Percentiles rank a stretch among this genome's conserved stretches.
Evolutionary conservation across 2,329 filamentous ascomycete species (phyloP).

Genomic region (Botryotinia calthae): DNA sequence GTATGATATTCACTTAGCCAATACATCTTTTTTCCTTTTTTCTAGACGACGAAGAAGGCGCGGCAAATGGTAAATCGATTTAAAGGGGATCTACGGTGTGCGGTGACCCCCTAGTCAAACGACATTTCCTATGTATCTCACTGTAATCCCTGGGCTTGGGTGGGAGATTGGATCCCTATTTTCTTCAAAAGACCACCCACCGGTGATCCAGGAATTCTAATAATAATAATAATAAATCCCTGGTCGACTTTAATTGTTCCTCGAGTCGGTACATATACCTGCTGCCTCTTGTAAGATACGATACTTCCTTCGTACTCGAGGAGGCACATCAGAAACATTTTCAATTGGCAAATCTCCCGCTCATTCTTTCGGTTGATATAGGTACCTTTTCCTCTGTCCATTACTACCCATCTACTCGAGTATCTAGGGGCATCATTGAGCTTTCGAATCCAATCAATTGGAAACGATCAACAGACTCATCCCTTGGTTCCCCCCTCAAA

Average conservation of each 20-base stretch:
- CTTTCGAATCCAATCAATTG: neutral
- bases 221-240: neutral
- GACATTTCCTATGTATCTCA: constrained; percentile 1
- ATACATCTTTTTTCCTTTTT: neutral
- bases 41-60: neutral
- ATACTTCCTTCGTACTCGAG: neutral
- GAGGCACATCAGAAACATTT: neutral
- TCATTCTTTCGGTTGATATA: neutral
- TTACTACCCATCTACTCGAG: neutral
- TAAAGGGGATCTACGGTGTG: neutral
- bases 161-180: constrained; percentile 3
- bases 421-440: neutral
- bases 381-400: neutral
- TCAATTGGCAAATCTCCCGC: constrained; percentile 9
- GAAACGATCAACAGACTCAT: neutral
- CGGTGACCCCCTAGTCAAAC: constrained; percentile 7
- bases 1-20: neutral
- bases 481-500: neutral
- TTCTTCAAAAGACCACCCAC: neutral
- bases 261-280: neutral
- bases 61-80: neutral
- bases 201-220: neutral
- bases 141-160: neutral
- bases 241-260: neutral
- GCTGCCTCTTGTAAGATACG: neutral